These are phyloP conservation scores for Exophiala sideris DNA, from an alignment of 2,329 filamentous ascomycete genomes.

Conservation along the genomic window DNA sequence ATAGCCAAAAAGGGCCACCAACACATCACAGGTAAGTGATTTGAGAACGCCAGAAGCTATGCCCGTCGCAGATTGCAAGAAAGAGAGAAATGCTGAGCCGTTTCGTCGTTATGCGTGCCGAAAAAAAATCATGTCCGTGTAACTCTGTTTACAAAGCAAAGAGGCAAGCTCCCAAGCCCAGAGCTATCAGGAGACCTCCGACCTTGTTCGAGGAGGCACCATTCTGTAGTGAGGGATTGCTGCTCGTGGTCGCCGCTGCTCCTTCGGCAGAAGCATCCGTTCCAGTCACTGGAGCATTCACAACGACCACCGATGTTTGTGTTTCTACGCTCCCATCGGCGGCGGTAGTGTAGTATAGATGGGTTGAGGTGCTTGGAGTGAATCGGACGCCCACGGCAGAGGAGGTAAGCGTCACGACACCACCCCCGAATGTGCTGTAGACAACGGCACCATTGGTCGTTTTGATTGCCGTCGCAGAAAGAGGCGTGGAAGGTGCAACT, in stretches of 20 bases:
- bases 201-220: constrained; percentile 33
- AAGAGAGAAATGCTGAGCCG: constrained; percentile 27
- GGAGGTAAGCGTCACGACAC: constrained; percentile 29
- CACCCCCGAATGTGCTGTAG: constrained; percentile 31
- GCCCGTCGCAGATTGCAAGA: constrained; percentile 22
- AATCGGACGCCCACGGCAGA: constrained; percentile 26
- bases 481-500: constrained; percentile 24
- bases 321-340: constrained; percentile 42
- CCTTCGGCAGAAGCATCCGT: constrained; percentile 26
- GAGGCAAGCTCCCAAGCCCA: constrained; percentile 11
- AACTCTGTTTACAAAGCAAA: constrained; percentile 14
- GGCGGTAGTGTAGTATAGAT: constrained; percentile 40
- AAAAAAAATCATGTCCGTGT: constrained; percentile 5
- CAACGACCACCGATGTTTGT: constrained; percentile 44
- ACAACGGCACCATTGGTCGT: constrained; percentile 30
- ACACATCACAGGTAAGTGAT: background rate
- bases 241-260: constrained; percentile 26
- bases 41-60: constrained; percentile 23
- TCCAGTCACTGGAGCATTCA: constrained; percentile 35
- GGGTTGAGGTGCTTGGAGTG: constrained; percentile 38
- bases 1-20: background rate
- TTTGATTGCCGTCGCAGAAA: constrained; percentile 23
- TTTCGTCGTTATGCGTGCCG: constrained; percentile 23
- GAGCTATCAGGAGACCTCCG: constrained; percentile 4
- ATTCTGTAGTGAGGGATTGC: constrained; percentile 41